Percentiles rank a stretch among this genome's conserved stretches.
These are phyloP conservation scores for Chrysophaeum taylorii DNA, from an alignment of 352 stramenopile genomes.

Conservation along the genomic window DNA sequence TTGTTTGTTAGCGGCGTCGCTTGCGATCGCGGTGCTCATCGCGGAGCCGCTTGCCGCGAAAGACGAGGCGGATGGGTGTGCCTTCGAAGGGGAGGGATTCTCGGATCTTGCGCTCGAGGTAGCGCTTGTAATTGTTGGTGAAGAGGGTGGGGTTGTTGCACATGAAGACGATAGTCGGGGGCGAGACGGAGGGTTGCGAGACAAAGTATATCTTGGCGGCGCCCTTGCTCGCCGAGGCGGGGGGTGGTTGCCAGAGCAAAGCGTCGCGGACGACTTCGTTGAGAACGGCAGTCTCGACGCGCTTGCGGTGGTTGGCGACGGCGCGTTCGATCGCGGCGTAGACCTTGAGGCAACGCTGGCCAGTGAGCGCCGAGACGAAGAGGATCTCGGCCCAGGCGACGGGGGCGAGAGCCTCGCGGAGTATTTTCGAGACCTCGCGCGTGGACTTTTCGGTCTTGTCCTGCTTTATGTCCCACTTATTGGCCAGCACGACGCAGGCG, in stretches of 20 bases:
- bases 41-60: slow-evolving; percentile 44
- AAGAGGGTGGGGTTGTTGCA: slow-evolving; percentile 64
- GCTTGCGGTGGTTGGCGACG: slow-evolving; percentile 46
- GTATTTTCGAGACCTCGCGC: slow-evolving; percentile 51
- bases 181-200: slow-evolving; percentile 49
- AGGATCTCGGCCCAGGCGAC: slow-evolving; percentile 59
- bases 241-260: slow-evolving; percentile 62
- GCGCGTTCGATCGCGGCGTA: slow-evolving; percentile 58
- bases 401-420: slow-evolving; percentile 46
- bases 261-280: slow-evolving; percentile 70
- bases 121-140: slow-evolving; percentile 63
- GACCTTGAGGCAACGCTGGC: slow-evolving; percentile 63
- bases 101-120: slow-evolving; percentile 66
- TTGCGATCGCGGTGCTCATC: slow-evolving; percentile 24
- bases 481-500: slow-evolving; percentile 64
- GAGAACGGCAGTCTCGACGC: slow-evolving; percentile 60
- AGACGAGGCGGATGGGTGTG: slow-evolving; percentile 59
- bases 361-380: slow-evolving; percentile 63
- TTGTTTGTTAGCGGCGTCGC: too few species aligned
- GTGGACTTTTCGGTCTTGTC: slow-evolving; percentile 60
- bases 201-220: slow-evolving; percentile 62
- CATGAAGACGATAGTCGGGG: slow-evolving; percentile 66
- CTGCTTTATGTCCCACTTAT: slow-evolving; percentile 70
- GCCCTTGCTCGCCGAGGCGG: slow-evolving; percentile 35
- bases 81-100: slow-evolving; percentile 54